Evolutionary conservation across 768 basidiomycete species (phyloP), one percentile per base, ranked within the genome.

Genomic region (Stropharia rugosoannulata): DNA sequence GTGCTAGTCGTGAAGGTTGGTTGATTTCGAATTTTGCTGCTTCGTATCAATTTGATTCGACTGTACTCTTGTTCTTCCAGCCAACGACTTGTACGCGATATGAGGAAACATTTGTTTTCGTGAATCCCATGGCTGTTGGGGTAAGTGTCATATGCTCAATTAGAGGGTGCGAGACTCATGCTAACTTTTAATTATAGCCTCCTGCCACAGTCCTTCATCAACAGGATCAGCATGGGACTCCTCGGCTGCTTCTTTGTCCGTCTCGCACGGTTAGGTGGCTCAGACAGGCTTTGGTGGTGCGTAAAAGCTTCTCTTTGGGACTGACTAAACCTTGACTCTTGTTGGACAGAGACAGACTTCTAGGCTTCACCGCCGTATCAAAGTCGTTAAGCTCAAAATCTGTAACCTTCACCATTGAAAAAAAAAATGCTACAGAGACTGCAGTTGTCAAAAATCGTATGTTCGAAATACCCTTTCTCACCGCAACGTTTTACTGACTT

Each of bases 61-160:
- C 11, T 8, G 11, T 16, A 12, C 47, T 36, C n/a, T 48, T 10
- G 12, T 22, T 18, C 16, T 22, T n/a, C 3, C 6, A 54, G 53
- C 44, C 44, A 18, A 48, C 53, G n/a, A 36, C 27, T 5, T 47
- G 45, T 45, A 39, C 38, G 3, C 53, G 53, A 4, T 54, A 54
- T 35, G 45, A 54, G 19, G 39, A 9, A 3, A 27, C 53, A 5
- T 43, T 54, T 27, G 37, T 54, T n/a, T 38, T 47, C 38, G 40
- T 18, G 13, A 47, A 47, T 10, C 6, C 29, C 39, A 22, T n/a
- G 11, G 15, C 37, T 18, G 19, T 25, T 25, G 53, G 18, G 18
- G 53, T 54, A n/a, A 54, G 53, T 54, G 16, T 32, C 1, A 39
- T 19, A 27, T 12, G 44, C 11, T 29, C 6, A 16, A 41, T 35